Base-by-base conservation (phyloP, 73 alveolate species). In the Paramecium sexaurelia region DNA sequence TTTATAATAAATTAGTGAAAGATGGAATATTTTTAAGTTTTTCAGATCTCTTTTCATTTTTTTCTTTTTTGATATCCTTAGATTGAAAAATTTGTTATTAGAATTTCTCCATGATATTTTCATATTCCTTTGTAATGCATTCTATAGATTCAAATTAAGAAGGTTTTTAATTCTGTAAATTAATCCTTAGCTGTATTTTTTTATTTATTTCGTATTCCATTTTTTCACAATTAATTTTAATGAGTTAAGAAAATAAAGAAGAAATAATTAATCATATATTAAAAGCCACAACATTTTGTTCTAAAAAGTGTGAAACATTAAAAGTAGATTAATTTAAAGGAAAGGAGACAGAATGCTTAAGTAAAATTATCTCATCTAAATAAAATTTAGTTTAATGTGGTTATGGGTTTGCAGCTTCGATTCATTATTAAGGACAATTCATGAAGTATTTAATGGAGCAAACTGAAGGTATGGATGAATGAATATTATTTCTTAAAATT, bases 281-380 rank as follows among this genome's bases (percentile, higher is more conserved):
- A 29, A 61, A 61, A 61, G 83, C 83, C 8, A 61, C 83, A 29
- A 61, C 83, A 61, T 61, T 61, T 61, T 61, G 83, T 9, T 61
- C 83, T 10, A 61, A 61, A 61, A 29, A 24, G 26, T 61, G 83
- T 13, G 43, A 61, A 61, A 61, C 83, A 26, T 32, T 61, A 29
- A 11, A 29, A 29, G 22, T 32, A 0, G 83, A 61, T 29, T 15
- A 61, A 24, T 29, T 61, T 29, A 61, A 61, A 32, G 83, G 83
- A 29, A 61, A 61, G 26, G 83, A 61, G 26, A 29, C 83, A 61
- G 83, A 61, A 32, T 61, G 83, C 26, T 24, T 61, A 61, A 6
- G 83, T 61, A 7, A 20, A 1, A 61, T 11, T 10, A 61, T 61
- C 39, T 29, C 17, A 4, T 15, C 0, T 17, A 15, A 1, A 51